phyloP scores from a whole-genome alignment of 495 filamentous ascomycete species.

The Penicillium coffeae region DNA sequence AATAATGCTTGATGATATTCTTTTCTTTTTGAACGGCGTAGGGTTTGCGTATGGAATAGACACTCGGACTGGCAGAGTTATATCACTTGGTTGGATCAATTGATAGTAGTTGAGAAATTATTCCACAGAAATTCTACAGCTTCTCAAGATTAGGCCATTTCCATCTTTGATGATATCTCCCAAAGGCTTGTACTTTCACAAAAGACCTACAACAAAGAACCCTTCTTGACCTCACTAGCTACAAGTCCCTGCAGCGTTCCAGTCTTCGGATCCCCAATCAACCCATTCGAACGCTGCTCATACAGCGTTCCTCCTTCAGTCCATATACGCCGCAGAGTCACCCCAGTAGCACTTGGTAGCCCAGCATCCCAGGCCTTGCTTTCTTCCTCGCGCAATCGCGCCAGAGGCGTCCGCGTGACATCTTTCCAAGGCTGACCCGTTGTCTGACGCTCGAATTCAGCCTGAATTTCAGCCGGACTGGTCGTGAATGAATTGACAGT shows the following conservation, averaged over 20 bases:
- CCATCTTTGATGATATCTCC: too few relatives aligned
- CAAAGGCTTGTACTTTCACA: too few relatives aligned
- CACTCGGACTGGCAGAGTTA: too few relatives aligned
- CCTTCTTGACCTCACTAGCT: slow-evolving; percentile 24
- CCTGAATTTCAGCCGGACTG: slow-evolving; percentile 56
- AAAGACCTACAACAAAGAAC: too few relatives aligned
- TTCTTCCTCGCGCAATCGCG: slow-evolving; percentile 50
- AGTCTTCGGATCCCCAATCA: slow-evolving; percentile 45
- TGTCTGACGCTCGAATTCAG: slow-evolving; percentile 64
- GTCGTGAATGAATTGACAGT: slow-evolving; percentile 69
- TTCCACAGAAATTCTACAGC: too few relatives aligned
- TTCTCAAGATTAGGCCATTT: too few relatives aligned
- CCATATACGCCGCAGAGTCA: slow-evolving; percentile 66
- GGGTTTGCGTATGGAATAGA: too few relatives aligned
- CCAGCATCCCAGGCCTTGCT: slow-evolving; percentile 50
- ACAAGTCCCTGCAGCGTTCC: slow-evolving; percentile 45
- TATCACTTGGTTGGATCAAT: too few relatives aligned
- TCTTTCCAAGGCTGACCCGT: slow-evolving; percentile 47
- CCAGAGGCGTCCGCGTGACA: slow-evolving; percentile 50
- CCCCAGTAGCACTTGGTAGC: slow-evolving; percentile 48
- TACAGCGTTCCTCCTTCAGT: slow-evolving; percentile 69
- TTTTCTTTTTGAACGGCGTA: neutral
- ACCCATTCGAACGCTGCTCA: slow-evolving; percentile 59
- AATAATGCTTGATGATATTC: neutral
- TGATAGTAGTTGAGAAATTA: too few relatives aligned